Conservation (phyloP, 768 basidiomycete genomes). For the Auriscalpium orientale region DNA sequence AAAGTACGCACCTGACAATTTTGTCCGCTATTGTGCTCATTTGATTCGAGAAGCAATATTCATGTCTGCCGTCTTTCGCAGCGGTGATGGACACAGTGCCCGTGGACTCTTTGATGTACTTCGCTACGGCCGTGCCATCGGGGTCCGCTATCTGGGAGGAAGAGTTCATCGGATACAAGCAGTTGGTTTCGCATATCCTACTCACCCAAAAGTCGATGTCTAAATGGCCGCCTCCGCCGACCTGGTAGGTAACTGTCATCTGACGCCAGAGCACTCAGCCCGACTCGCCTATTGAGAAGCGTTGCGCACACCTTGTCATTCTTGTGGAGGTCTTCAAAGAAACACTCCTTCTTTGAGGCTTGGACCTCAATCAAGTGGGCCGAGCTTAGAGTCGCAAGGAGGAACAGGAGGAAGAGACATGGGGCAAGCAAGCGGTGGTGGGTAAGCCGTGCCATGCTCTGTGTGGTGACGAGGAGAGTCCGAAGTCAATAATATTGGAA, state of each 20-base stretch:
- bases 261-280: constrained; percentile 22
- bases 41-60: constrained; percentile 98
- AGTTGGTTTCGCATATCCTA: background rate
- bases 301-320: constrained; percentile 73
- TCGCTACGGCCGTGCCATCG: constrained; percentile 53
- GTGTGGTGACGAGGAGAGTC: background rate
- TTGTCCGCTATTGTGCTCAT: constrained; percentile 98
- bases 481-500: background rate
- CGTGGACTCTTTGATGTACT: constrained; percentile 82
- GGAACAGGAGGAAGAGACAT: constrained; percentile 32
- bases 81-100: constrained; percentile 87
- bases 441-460: constrained; percentile 32
- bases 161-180: background rate
- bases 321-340: constrained; percentile 88
- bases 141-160: constrained; percentile 74
- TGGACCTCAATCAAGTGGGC: constrained; percentile 69
- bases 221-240: constrained; percentile 91
- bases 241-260: constrained; percentile 99
- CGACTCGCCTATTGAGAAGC: background rate
- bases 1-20: constrained; percentile 66
- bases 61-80: constrained; percentile 77
- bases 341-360: constrained; percentile 86
- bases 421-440: constrained; percentile 32
- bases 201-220: constrained; percentile 97
- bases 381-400: constrained; percentile 30